A percentile compares a stretch with the other conserved stretches of the same genome.
Conservation (phyloP, 768 basidiomycete species). For the Sarcodon sp. region DNA sequence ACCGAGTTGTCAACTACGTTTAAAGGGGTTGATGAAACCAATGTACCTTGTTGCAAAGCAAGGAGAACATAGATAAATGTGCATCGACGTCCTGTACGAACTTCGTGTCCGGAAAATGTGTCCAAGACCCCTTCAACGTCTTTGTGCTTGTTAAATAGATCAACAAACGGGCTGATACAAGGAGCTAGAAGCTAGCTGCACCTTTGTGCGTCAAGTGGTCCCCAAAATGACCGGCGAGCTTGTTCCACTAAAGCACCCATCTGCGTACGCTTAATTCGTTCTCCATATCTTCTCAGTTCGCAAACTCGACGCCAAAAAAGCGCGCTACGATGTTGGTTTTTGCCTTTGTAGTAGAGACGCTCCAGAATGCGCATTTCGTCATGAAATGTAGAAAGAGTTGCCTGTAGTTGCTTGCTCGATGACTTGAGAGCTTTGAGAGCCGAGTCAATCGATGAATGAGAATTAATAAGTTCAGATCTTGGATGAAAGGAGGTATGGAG, state of each 20-base stretch:
- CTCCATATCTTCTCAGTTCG: constrained; percentile 46
- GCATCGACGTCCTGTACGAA: constrained; percentile 21
- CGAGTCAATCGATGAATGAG: constrained; percentile 31
- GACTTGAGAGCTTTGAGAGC: constrained; percentile 49
- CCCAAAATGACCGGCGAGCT: constrained; percentile 42
- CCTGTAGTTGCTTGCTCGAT: constrained; percentile 37
- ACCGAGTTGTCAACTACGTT: constrained; percentile 1
- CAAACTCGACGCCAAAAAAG: constrained; percentile 58
- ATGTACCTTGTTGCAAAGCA: constrained; percentile 36
- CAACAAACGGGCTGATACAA: background rate
- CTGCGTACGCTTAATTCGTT: constrained; percentile 15
- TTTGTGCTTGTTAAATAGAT: constrained; percentile 26
- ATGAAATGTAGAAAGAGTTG: constrained; percentile 24
- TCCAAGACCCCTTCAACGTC: constrained; percentile 51
- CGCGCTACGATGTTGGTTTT: constrained; percentile 61
- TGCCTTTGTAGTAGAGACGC: constrained; percentile 65
- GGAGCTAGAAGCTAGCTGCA: constrained; percentile 11
- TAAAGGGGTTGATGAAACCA: background rate
- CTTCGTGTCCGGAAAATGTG: constrained; percentile 32
- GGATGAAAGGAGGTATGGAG: constrained; percentile 10
- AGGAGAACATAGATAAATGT: constrained; percentile 21
- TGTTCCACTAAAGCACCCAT: constrained; percentile 13
- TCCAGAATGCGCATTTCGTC: constrained; percentile 50
- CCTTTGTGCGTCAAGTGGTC: constrained; percentile 21
- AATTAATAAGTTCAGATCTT: background rate